Evolutionary conservation across 1,284 basidiomycete species (phyloP), one percentile per base, ranked within the genome.

Genomic region (Cryptococcus sp.): DNA sequence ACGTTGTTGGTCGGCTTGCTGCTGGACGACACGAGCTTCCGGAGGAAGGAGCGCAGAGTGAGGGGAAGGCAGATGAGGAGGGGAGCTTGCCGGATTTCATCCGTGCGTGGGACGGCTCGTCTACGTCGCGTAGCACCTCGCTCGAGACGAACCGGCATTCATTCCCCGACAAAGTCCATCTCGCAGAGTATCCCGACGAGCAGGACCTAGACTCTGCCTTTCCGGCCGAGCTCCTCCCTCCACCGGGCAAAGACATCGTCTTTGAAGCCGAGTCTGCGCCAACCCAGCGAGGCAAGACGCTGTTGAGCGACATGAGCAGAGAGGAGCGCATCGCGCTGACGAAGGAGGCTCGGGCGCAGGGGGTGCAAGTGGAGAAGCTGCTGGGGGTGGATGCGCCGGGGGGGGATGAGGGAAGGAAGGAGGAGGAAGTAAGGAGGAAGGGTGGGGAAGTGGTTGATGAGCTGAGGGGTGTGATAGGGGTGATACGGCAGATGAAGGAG

Each of bases 401-500:
- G 28, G 33, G 13, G 15, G 15, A 28, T 4, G 46, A 7, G 24
- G 13, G 18, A 37, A 8, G 35, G 33, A 18, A 9, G 18, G 52
- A 54, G 16, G 40, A 52, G 46, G 50, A 60, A 46, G 54, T 53
- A 52, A 50, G 46, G n/a, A 48, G 48, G 50, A 58, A 49, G 24
- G 65, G 63, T 12, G 66, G 66, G 3, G 49, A 63, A 52, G 66
- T 76, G 28, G 65, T 76, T 16, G 62, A 64, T 42, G 73, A 76
- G 64, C 59, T 76, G 24, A 60, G 64, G 52, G 65, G 69, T 15
- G 65, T 76, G 51, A 73, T 76, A 42, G 72, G 66, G 18, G 55
- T 66, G 20, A 74, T 76, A 28, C 56, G 72, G 58, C 47, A 52
- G 28, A 57, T 65, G 33, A 75, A 70, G 53, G 65, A 65, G 55